Evolutionary conservation across 495 filamentous ascomycete genomes (phyloP), one percentile per base, ranked within the genome.

Genomic region (Penicillium soppii): DNA sequence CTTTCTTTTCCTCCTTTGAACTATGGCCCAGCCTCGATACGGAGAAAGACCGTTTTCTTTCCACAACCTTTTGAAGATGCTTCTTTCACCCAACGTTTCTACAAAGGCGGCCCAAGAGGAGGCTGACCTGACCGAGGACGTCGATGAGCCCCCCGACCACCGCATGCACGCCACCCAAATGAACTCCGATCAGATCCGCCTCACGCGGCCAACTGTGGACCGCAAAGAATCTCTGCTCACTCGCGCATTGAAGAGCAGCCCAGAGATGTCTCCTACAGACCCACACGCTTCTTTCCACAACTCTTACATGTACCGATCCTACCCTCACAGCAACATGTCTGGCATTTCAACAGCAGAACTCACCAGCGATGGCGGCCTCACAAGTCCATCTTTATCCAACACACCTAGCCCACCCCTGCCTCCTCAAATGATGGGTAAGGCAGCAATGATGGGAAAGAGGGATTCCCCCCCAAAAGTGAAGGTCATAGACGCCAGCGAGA

Each of bases 291-390:
- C 68, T 47, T 57, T 57, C 58, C 71, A 66, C 57, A 73, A 70
- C 32, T 60, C 63, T 43, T 73, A 72, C 50, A 54, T 58, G 45
- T 74, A 79, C 72, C 80, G 77, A 43, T 81, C 84, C 44, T 92
- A 91, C 45, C 85, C 86, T 39, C 85, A 84, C 59, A 90, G 87
- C 71, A 91, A 85, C 59, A 70, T 80, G 53, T 95, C 89, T 71
- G 76, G 83, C 46, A 73, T 88, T 40, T 96, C 92, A 12, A 91
- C 89, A 2, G 85, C 84, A 20, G 92, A 96, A 53, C 74, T 96
- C 45, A 96, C 90, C 22, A 96, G 91, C 68, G 94, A 96, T 62
- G 94, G 87, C 32, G 92, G 89, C 39, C 70, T 90, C 33, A 96
- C 91, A n/a, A 95, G 91, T 57, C 91, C 94, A 36, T 84, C 90